Percentiles rank a stretch among this genome's conserved stretches.
phyloP scores from a whole-genome alignment of 2,329 filamentous ascomycete genomes.

The Rhynchosporium secalis region DNA sequence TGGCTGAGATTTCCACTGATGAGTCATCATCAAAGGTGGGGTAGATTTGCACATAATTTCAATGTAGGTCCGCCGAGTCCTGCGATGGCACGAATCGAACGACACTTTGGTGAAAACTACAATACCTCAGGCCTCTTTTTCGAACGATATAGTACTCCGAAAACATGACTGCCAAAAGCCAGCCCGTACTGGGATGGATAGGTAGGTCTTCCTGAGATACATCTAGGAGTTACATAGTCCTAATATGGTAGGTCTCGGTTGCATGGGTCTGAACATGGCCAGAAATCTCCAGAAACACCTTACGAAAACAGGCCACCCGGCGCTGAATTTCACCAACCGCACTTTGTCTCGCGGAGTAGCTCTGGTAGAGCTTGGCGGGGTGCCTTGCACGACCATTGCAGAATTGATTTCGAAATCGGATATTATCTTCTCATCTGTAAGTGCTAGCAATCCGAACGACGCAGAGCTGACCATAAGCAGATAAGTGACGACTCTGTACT shows the following conservation, averaged over 20 bases:
- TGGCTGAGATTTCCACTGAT: background rate
- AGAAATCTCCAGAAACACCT: conserved; percentile 34
- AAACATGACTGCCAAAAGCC: conserved; percentile 1
- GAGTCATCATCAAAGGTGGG: conserved; percentile 11
- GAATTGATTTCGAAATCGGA: conserved; percentile 18
- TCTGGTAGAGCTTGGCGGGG: conserved; percentile 41
- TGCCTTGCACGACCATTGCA: conserved; percentile 41
- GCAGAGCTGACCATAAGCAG: conserved; percentile 14
- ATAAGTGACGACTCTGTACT: conserved; percentile 45
- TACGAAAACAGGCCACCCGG: conserved; percentile 11
- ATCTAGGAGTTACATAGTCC: background rate
- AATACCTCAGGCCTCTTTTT: no score
- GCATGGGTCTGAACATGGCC: conserved; percentile 35
- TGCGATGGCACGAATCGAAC: no score
- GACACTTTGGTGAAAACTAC: no score
- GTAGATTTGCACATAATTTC: background rate
- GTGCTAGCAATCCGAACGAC: background rate
- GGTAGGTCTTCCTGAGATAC: background rate
- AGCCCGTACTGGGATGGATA: conserved; percentile 10
- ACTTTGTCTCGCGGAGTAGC: conserved; percentile 44
- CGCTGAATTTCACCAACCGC: conserved; percentile 44
- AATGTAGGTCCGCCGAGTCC: no score
- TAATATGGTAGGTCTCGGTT: conserved; percentile 27
- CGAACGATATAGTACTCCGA: no score
- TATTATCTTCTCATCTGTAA: conserved; percentile 35